Evolutionary conservation across 2,329 filamentous ascomycete species (phyloP).

Genomic region (Trichoderma pleuroti): DNA sequence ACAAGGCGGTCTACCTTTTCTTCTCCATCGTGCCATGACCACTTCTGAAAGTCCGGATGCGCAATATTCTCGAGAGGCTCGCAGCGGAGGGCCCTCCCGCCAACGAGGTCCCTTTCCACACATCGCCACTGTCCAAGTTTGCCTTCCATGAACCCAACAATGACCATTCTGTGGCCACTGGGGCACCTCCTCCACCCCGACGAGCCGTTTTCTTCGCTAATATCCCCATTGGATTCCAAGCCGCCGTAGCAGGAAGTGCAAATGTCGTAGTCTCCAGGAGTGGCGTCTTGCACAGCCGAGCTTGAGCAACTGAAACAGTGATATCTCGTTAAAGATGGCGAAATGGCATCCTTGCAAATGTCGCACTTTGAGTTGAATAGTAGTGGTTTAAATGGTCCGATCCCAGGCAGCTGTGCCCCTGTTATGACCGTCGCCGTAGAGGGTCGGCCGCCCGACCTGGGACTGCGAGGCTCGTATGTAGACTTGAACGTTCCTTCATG

Average conservation of each 20-base stretch:
- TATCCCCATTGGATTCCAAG: conserved; percentile 59
- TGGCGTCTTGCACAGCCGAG: conserved; percentile 42
- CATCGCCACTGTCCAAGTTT: conserved; percentile 64
- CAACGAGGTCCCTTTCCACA: conserved; percentile 70
- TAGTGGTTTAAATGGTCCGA: conserved; percentile 62
- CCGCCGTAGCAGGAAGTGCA: conserved; percentile 74
- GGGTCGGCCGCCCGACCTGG: conserved; percentile 43
- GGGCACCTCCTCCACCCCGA: conserved; percentile 81
- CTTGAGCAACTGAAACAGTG: conserved; percentile 76
- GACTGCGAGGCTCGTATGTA: conserved; percentile 37
- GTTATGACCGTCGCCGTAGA: conserved; percentile 48
- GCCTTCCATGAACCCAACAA: conserved; percentile 70
- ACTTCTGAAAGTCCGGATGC: conserved; percentile 43
- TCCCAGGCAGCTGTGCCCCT: conserved; percentile 43
- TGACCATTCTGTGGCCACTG: conserved; percentile 76
- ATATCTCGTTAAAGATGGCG: conserved; percentile 64
- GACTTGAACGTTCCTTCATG: conserved; percentile 46
- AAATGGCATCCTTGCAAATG: conserved; percentile 69
- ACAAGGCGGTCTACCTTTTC: conserved; percentile 46
- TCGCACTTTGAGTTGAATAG: conserved; percentile 75
- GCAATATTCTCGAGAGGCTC: conserved; percentile 45
- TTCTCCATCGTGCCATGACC: conserved; percentile 48
- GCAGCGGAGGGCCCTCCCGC: conserved; percentile 66
- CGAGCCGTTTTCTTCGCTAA: conserved; percentile 72
- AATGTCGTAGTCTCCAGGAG: conserved; percentile 78